Evolutionary conservation across 169 alveolate species (phyloP).

Genomic region (Babesia bigemina): DNA sequence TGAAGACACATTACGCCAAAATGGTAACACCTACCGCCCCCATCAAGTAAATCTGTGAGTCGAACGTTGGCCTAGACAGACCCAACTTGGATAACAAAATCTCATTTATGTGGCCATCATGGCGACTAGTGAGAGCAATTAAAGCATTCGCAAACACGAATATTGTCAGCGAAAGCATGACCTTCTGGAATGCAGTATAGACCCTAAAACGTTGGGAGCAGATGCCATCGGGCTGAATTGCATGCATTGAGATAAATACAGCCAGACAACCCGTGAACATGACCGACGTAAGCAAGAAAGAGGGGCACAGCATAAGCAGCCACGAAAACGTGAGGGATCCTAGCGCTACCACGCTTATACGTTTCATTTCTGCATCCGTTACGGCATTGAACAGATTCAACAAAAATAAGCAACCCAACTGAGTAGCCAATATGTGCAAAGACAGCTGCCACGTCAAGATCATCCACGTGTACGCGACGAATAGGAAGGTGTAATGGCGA

Average conservation of each 20-base stretch:
- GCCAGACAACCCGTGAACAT: conserved; percentile 24
- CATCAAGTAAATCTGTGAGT: conserved; percentile 43
- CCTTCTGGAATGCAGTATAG: background rate
- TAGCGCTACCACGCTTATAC: background rate
- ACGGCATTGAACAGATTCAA: conserved; percentile 13
- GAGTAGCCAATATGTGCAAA: conserved; percentile 37
- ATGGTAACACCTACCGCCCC: conserved; percentile 32
- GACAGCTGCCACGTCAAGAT: conserved; percentile 60
- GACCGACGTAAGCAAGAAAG: conserved; percentile 21
- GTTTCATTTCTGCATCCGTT: background rate
- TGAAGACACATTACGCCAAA: background rate
- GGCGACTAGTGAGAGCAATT: conserved; percentile 14
- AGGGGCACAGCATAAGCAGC: conserved; percentile 36
- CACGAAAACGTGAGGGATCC: conserved; percentile 3
- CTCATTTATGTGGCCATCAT: conserved; percentile 40
- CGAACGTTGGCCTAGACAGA: conserved; percentile 27
- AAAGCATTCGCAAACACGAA: background rate
- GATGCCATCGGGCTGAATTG: background rate
- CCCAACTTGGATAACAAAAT: conserved; percentile 45
- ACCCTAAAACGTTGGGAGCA: background rate
- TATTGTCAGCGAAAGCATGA: conserved; percentile 2
- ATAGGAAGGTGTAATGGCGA: background rate
- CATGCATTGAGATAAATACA: background rate
- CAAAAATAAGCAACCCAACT: conserved; percentile 37
- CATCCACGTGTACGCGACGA: conserved; percentile 34